These are phyloP conservation scores for Phylloporus rhodoxanthus DNA, from an alignment of 768 basidiomycete species.

Conservation along the genomic window DNA sequence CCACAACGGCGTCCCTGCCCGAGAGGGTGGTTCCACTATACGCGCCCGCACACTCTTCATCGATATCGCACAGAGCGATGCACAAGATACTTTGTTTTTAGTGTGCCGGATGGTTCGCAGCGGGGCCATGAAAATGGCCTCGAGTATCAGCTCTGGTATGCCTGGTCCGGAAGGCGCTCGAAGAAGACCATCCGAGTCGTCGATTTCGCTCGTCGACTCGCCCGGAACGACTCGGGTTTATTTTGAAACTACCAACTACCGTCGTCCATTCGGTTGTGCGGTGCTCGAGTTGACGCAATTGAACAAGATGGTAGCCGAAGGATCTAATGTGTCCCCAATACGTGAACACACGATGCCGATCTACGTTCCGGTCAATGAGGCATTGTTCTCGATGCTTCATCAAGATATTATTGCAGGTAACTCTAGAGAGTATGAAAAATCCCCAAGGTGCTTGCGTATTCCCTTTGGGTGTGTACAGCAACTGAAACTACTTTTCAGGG, in stretches of 20 bases:
- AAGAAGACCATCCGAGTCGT: constrained; percentile 53
- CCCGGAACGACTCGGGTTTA: constrained; percentile 16
- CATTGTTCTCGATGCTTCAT: constrained; percentile 87
- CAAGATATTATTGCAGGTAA: constrained; percentile 87
- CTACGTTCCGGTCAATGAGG: constrained; percentile 75
- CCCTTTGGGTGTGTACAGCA: background rate
- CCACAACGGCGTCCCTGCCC: constrained; percentile 83
- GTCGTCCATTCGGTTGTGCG: constrained; percentile 94
- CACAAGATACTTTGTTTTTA: constrained; percentile 79
- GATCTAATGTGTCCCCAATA: constrained; percentile 54
- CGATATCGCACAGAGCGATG: constrained; percentile 81
- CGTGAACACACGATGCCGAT: constrained; percentile 86
- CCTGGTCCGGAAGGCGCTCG: constrained; percentile 35
- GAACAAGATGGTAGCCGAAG: constrained; percentile 59
- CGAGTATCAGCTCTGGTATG: constrained; percentile 43
- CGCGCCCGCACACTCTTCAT: constrained; percentile 83
- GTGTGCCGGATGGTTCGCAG: constrained; percentile 89
- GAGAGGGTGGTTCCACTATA: constrained; percentile 54
- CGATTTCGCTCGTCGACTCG: constrained; percentile 35
- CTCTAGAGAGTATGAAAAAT: constrained; percentile 75
- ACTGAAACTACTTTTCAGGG: constrained; percentile 40
- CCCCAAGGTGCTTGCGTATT: constrained; percentile 51
- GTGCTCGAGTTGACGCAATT: constrained; percentile 81
- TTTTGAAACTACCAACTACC: constrained; percentile 46
- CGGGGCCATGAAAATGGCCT: constrained; percentile 75